A percentile compares a stretch with the other conserved stretches of the same genome.
phyloP scores from a whole-genome alignment of 495 filamentous ascomycete species.

The Aspergillus biplanus region DNA sequence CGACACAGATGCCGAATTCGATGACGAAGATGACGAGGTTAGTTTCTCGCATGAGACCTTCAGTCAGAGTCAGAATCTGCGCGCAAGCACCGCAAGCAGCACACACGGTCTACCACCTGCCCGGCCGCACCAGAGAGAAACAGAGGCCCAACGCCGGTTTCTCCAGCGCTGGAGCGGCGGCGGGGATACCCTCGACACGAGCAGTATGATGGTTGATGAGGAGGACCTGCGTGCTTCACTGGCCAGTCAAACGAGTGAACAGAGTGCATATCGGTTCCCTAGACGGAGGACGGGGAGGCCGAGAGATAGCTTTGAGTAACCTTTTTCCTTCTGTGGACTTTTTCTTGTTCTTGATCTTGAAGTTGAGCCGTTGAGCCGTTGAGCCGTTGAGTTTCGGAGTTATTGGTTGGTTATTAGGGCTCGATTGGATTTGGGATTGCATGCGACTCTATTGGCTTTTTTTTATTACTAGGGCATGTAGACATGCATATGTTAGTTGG shows the following conservation, averaged over 20 bases:
- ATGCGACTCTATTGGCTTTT: no score
- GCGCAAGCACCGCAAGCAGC: conserved; percentile 46
- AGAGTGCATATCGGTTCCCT: conserved; percentile 43
- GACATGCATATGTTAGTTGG: no score
- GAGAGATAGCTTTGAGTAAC: conserved; percentile 46
- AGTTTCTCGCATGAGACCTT: conserved; percentile 34
- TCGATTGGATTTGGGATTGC: no score
- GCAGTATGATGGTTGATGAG: conserved; percentile 45
- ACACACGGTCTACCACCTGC: conserved; percentile 35
- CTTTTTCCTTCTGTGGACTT: background rate
- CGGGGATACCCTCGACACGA: conserved; percentile 46
- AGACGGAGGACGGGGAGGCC: conserved; percentile 43
- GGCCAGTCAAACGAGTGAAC: conserved; percentile 44
- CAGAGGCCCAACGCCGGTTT: conserved; percentile 49
- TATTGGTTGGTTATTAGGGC: no score
- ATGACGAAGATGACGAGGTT: conserved; percentile 45
- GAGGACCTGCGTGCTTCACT: conserved; percentile 49
- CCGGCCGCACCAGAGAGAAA: conserved; percentile 33
- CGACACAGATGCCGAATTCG: conserved; percentile 76
- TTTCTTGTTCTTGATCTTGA: conserved; percentile 3
- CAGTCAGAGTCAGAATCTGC: conserved; percentile 33
- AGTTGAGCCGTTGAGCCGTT: background rate
- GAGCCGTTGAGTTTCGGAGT: background rate
- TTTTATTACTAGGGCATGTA: no score
- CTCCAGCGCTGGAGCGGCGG: conserved; percentile 52